phyloP scores from a whole-genome alignment of 768 basidiomycete species.

The Saitozyma sp. region DNA sequence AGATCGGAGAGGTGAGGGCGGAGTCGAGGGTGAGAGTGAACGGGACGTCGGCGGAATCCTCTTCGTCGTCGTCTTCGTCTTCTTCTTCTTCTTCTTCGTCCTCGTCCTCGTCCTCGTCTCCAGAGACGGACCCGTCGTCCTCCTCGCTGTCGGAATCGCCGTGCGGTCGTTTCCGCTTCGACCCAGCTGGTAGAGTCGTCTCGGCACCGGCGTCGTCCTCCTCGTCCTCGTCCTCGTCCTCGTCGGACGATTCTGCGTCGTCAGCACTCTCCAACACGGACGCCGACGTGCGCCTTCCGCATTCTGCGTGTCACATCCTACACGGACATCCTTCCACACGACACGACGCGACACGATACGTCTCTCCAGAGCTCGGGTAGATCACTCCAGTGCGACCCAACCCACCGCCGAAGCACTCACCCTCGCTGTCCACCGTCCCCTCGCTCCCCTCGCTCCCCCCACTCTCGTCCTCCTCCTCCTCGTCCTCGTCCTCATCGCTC shows the following conservation, averaged over 20 bases:
- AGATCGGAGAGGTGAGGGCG: constrained; percentile 30
- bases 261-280: too few species aligned
- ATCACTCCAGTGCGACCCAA: too few species aligned
- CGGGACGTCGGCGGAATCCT: background rate
- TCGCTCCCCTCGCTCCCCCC: constrained; percentile 5
- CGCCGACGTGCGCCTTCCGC: too few species aligned
- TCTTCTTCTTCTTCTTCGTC: constrained; percentile 10
- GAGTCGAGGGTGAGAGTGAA: background rate
- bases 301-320: too few species aligned
- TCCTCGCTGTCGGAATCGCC: too few species aligned
- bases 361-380: too few species aligned
- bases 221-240: constrained; percentile 4
- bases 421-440: background rate
- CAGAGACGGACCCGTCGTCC: background rate
- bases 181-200: too few species aligned
- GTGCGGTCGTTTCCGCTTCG: too few species aligned
- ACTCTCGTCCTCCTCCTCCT: constrained; percentile 17
- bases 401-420: too few species aligned
- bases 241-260: constrained; percentile 2
- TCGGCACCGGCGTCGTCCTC: background rate
- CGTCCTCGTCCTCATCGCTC: constrained; percentile 16
- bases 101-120: constrained; percentile 7
- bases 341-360: too few species aligned
- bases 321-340: too few species aligned
- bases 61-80: constrained; percentile 7